Percentiles rank a stretch among this genome's conserved stretches.
phyloP scores from a whole-genome alignment of 176 grass and related monocot genomes.

The Bolboschoenus planiculmis region DNA sequence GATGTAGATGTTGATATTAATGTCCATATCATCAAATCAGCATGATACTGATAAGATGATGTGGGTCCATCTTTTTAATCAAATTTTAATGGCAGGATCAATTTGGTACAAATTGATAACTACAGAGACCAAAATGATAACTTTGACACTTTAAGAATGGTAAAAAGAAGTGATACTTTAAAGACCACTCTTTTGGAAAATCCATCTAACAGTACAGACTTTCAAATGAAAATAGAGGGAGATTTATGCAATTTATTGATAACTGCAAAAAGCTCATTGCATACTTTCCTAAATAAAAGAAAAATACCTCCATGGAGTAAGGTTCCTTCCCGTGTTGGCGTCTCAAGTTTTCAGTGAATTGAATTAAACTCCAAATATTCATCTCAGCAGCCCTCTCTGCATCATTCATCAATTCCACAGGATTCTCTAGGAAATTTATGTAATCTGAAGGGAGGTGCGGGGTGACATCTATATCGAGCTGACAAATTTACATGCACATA shows the following conservation, averaged over 20 bases:
- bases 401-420: conserved; percentile 79
- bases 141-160: not conserved
- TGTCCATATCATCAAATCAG: not conserved
- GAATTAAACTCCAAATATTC: conserved; percentile 75
- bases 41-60: not conserved
- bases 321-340: conserved; percentile 79
- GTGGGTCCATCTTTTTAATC: not conserved
- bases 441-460: conserved; percentile 85
- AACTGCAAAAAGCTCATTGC: not conserved
- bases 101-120: not conserved
- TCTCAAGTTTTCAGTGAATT: conserved; percentile 77
- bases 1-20: not conserved
- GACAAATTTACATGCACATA: conserved; percentile 21
- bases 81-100: not conserved
- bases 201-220: not conserved
- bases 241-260: not conserved
- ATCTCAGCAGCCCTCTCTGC: conserved; percentile 74
- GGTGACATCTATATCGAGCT: conserved; percentile 85
- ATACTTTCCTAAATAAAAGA: conserved; percentile 21
- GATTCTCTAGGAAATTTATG: conserved; percentile 93
- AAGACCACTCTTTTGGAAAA: not conserved
- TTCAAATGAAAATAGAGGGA: not conserved
- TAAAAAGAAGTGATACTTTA: not conserved
- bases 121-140: not conserved
- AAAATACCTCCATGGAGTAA: conserved; percentile 77